Conservation (phyloP, 2,329 filamentous ascomycete genomes). For the Metarhizium guizhouense region DNA sequence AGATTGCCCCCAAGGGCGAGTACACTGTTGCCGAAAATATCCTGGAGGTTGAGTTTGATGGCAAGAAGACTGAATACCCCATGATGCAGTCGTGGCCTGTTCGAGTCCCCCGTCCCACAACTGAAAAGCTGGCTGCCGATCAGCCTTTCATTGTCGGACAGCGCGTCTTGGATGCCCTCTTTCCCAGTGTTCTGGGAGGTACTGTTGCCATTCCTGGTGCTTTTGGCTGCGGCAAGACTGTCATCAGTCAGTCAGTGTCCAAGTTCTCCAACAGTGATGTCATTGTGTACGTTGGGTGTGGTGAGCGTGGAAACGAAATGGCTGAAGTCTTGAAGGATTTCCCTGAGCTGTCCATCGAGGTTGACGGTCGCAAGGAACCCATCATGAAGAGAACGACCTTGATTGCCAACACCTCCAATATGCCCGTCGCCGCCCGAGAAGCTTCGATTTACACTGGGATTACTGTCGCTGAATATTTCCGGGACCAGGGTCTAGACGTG, state of each 20-base stretch:
- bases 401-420: slow-evolving; percentile 99
- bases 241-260: slow-evolving; percentile 96
- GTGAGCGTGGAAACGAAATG: slow-evolving; percentile 98
- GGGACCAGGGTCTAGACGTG: slow-evolving; percentile 93
- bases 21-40: slow-evolving; percentile 94
- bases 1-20: slow-evolving; percentile 78
- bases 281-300: slow-evolving; percentile 89
- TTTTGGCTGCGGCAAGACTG: slow-evolving; percentile 98
- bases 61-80: slow-evolving; percentile 83
- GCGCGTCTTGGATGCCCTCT: slow-evolving; percentile 90
- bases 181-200: slow-evolving; percentile 92
- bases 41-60: slow-evolving; percentile 93
- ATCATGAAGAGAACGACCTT: slow-evolving; percentile 99
- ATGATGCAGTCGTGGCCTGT: slow-evolving; percentile 99
- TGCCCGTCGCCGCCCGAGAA: slow-evolving; percentile 97
- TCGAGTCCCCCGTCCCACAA: slow-evolving; percentile 85
- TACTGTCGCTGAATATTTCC: slow-evolving; percentile 91
- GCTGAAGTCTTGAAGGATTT: slow-evolving; percentile 99
- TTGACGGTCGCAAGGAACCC: slow-evolving; percentile 89
- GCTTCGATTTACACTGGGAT: slow-evolving; percentile 98
- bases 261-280: slow-evolving; percentile 99
- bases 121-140: slow-evolving; percentile 83
- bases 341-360: slow-evolving; percentile 90
- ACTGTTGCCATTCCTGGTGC: slow-evolving; percentile 97
- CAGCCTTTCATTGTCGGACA: slow-evolving; percentile 94